Percentiles rank a stretch among this genome's conserved stretches.
These are phyloP conservation scores for Shiraia bambusicola DNA, from an alignment of 2,329 filamentous ascomycete species.

Conservation along the genomic window DNA sequence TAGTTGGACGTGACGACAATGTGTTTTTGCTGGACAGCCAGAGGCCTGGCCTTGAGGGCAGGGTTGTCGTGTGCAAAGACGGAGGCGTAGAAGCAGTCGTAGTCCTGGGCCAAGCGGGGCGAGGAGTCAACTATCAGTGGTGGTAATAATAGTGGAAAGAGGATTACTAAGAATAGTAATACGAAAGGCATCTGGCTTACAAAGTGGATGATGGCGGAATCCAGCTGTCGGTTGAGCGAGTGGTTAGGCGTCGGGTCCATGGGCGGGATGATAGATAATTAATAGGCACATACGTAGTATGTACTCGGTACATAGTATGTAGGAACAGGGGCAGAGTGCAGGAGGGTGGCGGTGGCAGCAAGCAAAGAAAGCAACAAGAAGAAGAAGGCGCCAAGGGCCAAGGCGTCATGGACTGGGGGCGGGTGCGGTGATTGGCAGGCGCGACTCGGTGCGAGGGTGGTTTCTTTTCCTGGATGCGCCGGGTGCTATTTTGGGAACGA, in stretches of 20 bases:
- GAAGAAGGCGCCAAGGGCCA: not conserved
- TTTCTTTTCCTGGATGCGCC: not conserved
- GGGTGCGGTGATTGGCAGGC: not conserved
- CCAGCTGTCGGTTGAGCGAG: slow-evolving; percentile 28
- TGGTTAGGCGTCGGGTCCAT: not conserved
- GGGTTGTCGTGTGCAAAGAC: slow-evolving; percentile 83
- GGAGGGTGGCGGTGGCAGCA: no score
- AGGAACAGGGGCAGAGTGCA: no score
- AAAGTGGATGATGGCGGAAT: slow-evolving; percentile 76
- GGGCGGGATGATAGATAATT: no score
- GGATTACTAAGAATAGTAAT: no score
- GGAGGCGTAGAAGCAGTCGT: slow-evolving; percentile 90
- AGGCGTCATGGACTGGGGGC: not conserved
- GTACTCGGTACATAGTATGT: no score
- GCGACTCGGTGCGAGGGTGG: not conserved
- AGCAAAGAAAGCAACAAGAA: not conserved
- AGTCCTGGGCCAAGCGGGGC: slow-evolving; percentile 31
- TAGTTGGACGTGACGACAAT: slow-evolving; percentile 76
- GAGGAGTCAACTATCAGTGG: slow-evolving; percentile 28
- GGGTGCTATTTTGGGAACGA: no score
- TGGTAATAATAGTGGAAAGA: slow-evolving; percentile 11
- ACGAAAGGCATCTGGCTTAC: slow-evolving; percentile 53
- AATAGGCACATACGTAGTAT: no score
- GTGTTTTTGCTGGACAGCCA: slow-evolving; percentile 90
- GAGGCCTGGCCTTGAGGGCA: slow-evolving; percentile 67